Evolutionary conservation across 1,139 yeast species (phyloP).

Genomic region (Eremothecium coryli): DNA sequence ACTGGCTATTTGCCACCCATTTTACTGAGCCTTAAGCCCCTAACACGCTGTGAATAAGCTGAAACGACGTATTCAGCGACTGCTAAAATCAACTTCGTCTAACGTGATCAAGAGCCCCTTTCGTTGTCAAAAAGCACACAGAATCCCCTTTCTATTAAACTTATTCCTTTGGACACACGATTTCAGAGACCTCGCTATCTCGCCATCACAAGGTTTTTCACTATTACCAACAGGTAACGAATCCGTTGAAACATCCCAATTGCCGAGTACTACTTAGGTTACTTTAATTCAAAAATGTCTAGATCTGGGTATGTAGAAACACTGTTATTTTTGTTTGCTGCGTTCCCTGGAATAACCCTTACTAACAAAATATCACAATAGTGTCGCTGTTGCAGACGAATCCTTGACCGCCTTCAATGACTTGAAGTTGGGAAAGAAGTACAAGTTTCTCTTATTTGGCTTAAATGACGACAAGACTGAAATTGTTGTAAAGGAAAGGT

Average conservation of each 20-base stretch:
- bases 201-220: too few relatives aligned
- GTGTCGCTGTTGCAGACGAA: slow-evolving; percentile 94
- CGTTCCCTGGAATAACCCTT: slow-evolving; percentile 1
- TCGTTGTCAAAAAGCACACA: slow-evolving; percentile 9
- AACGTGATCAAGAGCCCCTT: slow-evolving; percentile 1
- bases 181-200: too few relatives aligned
- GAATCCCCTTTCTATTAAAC: slow-evolving; percentile 8
- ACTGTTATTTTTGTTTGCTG: background rate
- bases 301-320: slow-evolving; percentile 30
- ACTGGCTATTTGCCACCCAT: too few relatives aligned
- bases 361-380: slow-evolving; percentile 21
- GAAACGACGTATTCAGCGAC: too few relatives aligned
- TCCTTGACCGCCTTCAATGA: slow-evolving; percentile 90
- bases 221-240: too few relatives aligned
- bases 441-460: slow-evolving; percentile 71
- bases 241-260: too few relatives aligned
- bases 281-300: slow-evolving; percentile 17
- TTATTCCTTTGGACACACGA: too few relatives aligned
- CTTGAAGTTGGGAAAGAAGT: slow-evolving; percentile 87
- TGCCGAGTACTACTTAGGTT: background rate
- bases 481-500: slow-evolving; percentile 81
- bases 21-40: too few relatives aligned
- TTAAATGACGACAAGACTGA: slow-evolving; percentile 80
- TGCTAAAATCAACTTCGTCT: too few relatives aligned
- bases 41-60: too few relatives aligned